Base-by-base conservation (phyloP, 2,329 filamentous ascomycete species). In the Colletotrichum scovillei region DNA sequence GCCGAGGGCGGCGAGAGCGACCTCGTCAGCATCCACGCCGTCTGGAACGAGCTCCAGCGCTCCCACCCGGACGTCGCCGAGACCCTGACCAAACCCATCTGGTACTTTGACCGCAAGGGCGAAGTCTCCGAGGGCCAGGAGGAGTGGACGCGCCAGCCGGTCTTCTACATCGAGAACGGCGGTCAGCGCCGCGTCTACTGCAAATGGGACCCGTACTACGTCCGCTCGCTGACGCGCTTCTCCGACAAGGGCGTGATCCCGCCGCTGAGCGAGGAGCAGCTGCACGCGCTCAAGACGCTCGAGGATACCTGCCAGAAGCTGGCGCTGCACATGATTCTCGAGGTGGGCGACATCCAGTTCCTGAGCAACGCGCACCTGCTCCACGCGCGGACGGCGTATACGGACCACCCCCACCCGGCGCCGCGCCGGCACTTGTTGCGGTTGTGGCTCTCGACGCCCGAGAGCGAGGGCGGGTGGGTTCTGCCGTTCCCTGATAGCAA, bases 41-140 rank as follows among this genome's bases (percentile, higher is more conserved):
- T 97, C 52, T 97, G 93, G 90, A 97, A 97, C 82, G 88, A 88
- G 49, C 87, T 97, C 46, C 93, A 95, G 80, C 83, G 82, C 52
- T 91, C 96, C 80, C 88, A 94, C 28, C 94, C 94, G 0, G 94
- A 96, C 78, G 92, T 97, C 1, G 92, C 94, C 0, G 90, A 93
- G 81, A 88, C 92, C 6, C 86, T 97, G 66, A 92, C 93, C 1
- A 84, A 92, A 80, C 94, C 95, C 0, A 90, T 95, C 75, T 97
- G 95, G 95, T 97, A 97, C 85, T 96, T 97, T 81, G 95, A 97
- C 83, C 92, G 95, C 67, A 97, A 97, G 85, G 95, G 95, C 12
- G 95, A 97, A 85, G 91, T 90, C 1, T 93, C 91, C 26, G 84
- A 87, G 16, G 94, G 94, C 14, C 88, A 97, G 82, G 90, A 95